These are phyloP conservation scores for Calvatia gigantea DNA, from an alignment of 768 basidiomycete genomes.

Conservation along the genomic window DNA sequence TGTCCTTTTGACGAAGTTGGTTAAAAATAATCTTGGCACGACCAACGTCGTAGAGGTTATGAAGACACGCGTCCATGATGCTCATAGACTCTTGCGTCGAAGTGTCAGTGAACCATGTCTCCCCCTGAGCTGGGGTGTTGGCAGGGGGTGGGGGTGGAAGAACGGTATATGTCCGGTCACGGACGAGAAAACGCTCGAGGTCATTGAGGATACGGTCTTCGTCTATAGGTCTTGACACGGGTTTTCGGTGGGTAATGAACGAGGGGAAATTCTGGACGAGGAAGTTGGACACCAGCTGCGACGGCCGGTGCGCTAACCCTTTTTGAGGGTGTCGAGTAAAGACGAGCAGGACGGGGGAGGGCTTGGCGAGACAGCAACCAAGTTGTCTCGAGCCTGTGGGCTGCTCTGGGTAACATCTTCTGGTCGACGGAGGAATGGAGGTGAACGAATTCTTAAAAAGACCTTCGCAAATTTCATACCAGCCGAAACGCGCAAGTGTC, in stretches of 20 bases:
- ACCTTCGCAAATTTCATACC: background rate
- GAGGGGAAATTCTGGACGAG: slow-evolving; percentile 33
- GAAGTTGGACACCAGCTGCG: slow-evolving; percentile 37
- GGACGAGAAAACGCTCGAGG: slow-evolving; percentile 47
- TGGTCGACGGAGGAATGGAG: background rate
- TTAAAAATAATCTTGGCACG: slow-evolving; percentile 77
- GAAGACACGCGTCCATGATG: slow-evolving; percentile 81
- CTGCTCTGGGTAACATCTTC: slow-evolving; percentile 38
- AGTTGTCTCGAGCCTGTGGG: slow-evolving; percentile 38
- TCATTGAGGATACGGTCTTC: slow-evolving; percentile 23
- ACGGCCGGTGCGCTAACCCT: slow-evolving; percentile 49
- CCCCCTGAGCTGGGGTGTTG: slow-evolving; percentile 27
- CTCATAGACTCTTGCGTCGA: slow-evolving; percentile 65
- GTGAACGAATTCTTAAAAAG: background rate
- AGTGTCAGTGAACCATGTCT: slow-evolving; percentile 62
- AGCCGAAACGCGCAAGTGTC: background rate
- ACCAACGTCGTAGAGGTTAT: slow-evolving; percentile 68
- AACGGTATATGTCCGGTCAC: slow-evolving; percentile 44
- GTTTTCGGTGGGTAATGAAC: slow-evolving; percentile 6
- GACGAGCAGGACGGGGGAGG: slow-evolving; percentile 66
- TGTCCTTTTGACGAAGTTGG: slow-evolving; percentile 40
- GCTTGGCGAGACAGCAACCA: slow-evolving; percentile 61
- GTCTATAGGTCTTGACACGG: slow-evolving; percentile 1
- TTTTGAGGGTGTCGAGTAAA: slow-evolving; percentile 67
- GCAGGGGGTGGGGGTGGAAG: slow-evolving; percentile 65